Evolutionary conservation across 345 rosid genomes (phyloP).

Genomic region (Arabis hirsuta): DNA sequence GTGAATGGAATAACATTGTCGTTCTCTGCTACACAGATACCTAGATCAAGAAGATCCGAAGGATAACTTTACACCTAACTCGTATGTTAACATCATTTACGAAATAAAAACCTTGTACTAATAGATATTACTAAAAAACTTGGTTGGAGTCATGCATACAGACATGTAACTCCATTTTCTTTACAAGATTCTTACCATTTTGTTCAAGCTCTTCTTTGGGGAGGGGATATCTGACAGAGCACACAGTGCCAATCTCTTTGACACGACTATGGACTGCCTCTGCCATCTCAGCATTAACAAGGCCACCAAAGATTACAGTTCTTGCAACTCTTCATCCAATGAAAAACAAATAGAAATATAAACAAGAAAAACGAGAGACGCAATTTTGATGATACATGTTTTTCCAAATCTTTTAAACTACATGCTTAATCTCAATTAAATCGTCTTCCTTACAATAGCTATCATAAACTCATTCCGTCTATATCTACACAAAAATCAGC

Average conservation of each 20-base stretch:
- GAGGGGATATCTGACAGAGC: slow-evolving; percentile 85
- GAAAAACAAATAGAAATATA: slow-evolving; percentile 5
- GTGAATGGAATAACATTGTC: slow-evolving; percentile 18
- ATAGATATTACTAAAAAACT: background rate
- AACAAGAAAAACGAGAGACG: background rate
- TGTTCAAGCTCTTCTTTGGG: slow-evolving; percentile 68
- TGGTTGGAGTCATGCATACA: slow-evolving; percentile 1
- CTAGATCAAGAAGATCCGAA: slow-evolving; percentile 10
- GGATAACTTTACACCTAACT: background rate
- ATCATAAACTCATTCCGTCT: background rate
- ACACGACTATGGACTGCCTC: slow-evolving; percentile 69
- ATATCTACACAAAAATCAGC: slow-evolving; percentile 8
- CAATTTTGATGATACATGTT: background rate
- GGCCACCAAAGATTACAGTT: slow-evolving; percentile 90
- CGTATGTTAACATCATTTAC: background rate
- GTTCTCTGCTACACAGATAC: slow-evolving; percentile 10
- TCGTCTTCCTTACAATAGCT: slow-evolving; percentile 18
- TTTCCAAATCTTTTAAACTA: background rate
- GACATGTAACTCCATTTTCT: background rate
- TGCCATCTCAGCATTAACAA: slow-evolving; percentile 68
- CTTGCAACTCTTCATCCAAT: slow-evolving; percentile 72
- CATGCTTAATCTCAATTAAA: background rate
- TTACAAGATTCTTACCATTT: slow-evolving; percentile 57
- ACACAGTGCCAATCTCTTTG: slow-evolving; percentile 68
- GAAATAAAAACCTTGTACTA: background rate